These are phyloP conservation scores for Thelephora ganbajun DNA, from an alignment of 768 basidiomycete species.

Conservation along the genomic window DNA sequence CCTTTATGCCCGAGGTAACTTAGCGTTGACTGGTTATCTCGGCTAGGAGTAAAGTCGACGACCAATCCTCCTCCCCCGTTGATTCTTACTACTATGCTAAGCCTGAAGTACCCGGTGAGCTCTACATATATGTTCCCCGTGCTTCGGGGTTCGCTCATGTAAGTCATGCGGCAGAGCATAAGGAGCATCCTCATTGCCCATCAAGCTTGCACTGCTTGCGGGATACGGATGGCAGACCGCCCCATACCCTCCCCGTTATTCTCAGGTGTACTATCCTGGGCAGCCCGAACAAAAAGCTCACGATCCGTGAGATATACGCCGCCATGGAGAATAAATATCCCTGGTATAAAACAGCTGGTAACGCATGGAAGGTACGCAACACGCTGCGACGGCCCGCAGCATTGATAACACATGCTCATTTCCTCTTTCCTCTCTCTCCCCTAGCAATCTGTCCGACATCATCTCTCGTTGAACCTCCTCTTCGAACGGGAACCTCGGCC, in stretches of 20 bases:
- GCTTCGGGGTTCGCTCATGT: neutral
- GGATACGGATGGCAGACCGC: constrained; percentile 65
- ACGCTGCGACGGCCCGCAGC: neutral
- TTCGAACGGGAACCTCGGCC: constrained; percentile 76
- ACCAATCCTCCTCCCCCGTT: too few species aligned
- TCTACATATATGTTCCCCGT: neutral
- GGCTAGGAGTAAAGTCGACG: constrained; percentile 12
- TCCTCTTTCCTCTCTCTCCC: neutral
- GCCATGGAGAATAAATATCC: constrained; percentile 79
- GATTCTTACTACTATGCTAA: neutral
- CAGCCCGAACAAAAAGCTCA: constrained; percentile 58
- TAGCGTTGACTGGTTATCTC: neutral
- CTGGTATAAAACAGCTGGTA: constrained; percentile 68
- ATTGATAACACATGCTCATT: neutral
- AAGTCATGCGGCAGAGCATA: constrained; percentile 26
- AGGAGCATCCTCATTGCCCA: constrained; percentile 63
- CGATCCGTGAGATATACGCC: constrained; percentile 76
- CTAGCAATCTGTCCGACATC: constrained; percentile 81
- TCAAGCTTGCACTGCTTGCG: constrained; percentile 67
- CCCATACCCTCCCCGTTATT: constrained; percentile 77
- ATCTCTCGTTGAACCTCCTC: constrained; percentile 67
- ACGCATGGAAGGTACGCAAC: constrained; percentile 66
- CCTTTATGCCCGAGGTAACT: neutral
- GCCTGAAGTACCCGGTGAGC: neutral
- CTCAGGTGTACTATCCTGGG: constrained; percentile 76